A percentile compares a stretch with the other conserved stretches of the same genome.
phyloP scores from a whole-genome alignment of 495 filamentous ascomycete genomes.

The Trichoderma asperelloides region DNA sequence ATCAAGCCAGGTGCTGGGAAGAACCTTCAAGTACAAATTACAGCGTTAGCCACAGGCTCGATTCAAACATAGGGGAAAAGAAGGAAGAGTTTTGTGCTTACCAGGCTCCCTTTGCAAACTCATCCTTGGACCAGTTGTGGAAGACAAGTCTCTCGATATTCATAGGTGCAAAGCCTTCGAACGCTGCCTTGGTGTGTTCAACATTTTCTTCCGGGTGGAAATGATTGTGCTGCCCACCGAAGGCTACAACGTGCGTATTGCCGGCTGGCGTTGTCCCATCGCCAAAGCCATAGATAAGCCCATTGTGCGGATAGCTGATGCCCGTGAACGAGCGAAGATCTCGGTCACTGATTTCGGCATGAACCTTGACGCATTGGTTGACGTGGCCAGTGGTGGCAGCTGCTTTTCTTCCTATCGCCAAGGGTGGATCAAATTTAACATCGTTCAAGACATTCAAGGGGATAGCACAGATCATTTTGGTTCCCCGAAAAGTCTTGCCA shows the following conservation, averaged over 20 bases:
- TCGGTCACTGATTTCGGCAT: slow-evolving; percentile 1
- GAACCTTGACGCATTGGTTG: slow-evolving; percentile 2
- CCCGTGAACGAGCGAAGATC: slow-evolving; percentile 1
- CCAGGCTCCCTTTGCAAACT: neutral
- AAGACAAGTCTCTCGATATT: neutral
- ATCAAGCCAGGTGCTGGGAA: neutral
- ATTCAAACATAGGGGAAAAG: neutral
- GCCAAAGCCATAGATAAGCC: neutral
- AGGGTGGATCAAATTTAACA: neutral
- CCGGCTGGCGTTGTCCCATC: neutral
- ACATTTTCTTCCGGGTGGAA: neutral
- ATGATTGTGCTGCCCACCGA: neutral
- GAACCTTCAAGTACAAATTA: neutral
- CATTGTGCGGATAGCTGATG: slow-evolving; percentile 3
- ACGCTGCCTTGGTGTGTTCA: neutral
- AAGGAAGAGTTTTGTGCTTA: neutral
- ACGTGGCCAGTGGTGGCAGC: neutral
- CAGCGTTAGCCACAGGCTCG: neutral
- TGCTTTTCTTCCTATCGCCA: neutral
- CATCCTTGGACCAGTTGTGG: slow-evolving; percentile 5
- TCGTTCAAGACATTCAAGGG: neutral
- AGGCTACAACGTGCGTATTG: neutral
- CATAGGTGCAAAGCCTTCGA: neutral
- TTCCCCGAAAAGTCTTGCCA: neutral
- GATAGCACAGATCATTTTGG: neutral